Evolutionary conservation across 331 rosid species (phyloP).

Genomic region (Saraca asoca): DNA sequence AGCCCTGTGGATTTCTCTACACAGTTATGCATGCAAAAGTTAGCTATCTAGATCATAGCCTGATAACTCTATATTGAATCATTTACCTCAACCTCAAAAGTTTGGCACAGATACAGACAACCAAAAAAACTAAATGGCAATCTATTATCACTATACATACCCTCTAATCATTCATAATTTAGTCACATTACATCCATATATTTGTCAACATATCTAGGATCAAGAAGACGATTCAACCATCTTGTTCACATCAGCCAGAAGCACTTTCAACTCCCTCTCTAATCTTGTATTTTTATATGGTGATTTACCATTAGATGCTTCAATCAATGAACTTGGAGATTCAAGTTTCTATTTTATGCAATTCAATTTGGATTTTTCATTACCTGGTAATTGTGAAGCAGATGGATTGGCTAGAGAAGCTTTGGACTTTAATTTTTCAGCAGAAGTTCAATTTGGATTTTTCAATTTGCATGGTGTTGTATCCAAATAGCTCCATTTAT

Average conservation of each 20-base stretch:
- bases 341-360: conserved; percentile 54
- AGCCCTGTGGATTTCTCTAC: conserved; percentile 29
- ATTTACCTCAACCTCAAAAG: too few species aligned
- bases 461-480: conserved; percentile 72
- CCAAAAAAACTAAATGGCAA: too few species aligned
- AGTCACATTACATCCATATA: too few species aligned
- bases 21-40: conserved; percentile 32
- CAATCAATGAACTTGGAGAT: conserved; percentile 53
- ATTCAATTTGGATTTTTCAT: conserved; percentile 45
- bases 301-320: conserved; percentile 41
- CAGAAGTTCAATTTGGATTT: too few species aligned
- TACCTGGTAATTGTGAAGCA: conserved; percentile 33
- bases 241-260: conserved; percentile 62
- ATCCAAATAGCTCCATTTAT: conserved; percentile 85
- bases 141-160: too few species aligned
- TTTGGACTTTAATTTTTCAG: conserved; percentile 38
- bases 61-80: too few species aligned
- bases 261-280: conserved; percentile 53
- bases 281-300: conserved; percentile 46
- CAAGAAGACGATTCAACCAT: conserved; percentile 50
- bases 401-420: conserved; percentile 33
- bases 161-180: too few species aligned
- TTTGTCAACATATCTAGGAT: conserved; percentile 31
- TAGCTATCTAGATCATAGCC: too few species aligned
- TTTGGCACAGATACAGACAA: too few species aligned